Percentiles rank a stretch among this genome's conserved stretches.
These are phyloP conservation scores for Aquilaria sinensis DNA, from an alignment of 345 rosid genomes.

Conservation along the genomic window DNA sequence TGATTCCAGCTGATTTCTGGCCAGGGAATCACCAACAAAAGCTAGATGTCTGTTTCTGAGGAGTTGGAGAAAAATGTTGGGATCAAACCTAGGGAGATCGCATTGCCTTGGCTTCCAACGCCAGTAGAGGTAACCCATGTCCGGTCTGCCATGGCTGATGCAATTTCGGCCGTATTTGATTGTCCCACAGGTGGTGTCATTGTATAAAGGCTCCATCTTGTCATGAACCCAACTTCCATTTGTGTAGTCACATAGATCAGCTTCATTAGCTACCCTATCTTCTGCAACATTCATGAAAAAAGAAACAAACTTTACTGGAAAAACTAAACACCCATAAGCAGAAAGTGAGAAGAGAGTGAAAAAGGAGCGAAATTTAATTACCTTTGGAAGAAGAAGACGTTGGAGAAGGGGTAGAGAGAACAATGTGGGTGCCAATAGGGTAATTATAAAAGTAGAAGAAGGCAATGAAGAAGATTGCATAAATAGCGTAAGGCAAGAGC, in stretches of 20 bases:
- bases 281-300: constrained; percentile 17
- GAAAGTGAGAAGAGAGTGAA: too few relatives aligned
- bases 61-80: constrained; percentile 50
- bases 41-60: constrained; percentile 56
- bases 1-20: constrained; percentile 85
- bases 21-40: constrained; percentile 86
- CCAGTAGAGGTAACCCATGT: constrained; percentile 67
- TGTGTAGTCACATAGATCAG: constrained; percentile 51
- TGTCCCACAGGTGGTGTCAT: constrained; percentile 59
- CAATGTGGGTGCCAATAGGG: constrained; percentile 17
- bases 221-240: constrained; percentile 64
- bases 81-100: constrained; percentile 70
- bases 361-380: not conserved
- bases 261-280: constrained; percentile 21
- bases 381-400: constrained; percentile 18
- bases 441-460: constrained; percentile 35
- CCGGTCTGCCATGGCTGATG: constrained; percentile 70
- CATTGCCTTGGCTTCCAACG: constrained; percentile 74
- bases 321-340: not conserved
- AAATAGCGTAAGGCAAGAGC: constrained; percentile 35
- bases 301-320: not conserved
- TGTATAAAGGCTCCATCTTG: constrained; percentile 60
- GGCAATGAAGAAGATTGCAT: constrained; percentile 24
- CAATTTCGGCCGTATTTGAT: constrained; percentile 82
- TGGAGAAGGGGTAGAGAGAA: constrained; percentile 13